phyloP scores from a whole-genome alignment of 345 rosid genomes.

The Microcos paniculata region DNA sequence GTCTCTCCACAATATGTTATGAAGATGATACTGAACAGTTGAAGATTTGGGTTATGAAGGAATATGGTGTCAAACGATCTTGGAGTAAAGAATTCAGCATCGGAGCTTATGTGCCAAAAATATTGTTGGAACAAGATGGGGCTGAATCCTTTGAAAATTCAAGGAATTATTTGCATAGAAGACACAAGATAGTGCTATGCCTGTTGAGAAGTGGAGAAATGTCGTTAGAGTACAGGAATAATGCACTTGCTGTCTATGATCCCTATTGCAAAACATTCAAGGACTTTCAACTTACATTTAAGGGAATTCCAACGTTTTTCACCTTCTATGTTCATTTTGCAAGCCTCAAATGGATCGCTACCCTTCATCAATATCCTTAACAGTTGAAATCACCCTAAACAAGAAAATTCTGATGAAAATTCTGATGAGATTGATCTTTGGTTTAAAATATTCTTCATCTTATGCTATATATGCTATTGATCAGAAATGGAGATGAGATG shows the following conservation, averaged over 20 bases:
- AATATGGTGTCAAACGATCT: too few relatives aligned
- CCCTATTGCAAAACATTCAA: constrained; percentile 52
- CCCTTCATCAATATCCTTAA: neutral
- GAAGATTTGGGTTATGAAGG: too few relatives aligned
- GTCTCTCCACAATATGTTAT: too few relatives aligned
- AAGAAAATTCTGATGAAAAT: too few relatives aligned
- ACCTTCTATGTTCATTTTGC: constrained; percentile 60
- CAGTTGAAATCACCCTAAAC: neutral
- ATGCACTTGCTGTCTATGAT: constrained; percentile 62
- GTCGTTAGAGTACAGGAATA: constrained; percentile 71
- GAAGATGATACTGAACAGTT: too few relatives aligned
- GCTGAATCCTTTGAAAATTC: constrained; percentile 30
- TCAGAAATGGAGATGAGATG: too few relatives aligned
- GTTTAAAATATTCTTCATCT: too few relatives aligned
- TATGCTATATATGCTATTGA: too few relatives aligned
- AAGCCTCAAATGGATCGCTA: constrained; percentile 31
- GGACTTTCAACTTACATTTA: constrained; percentile 39
- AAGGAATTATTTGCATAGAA: constrained; percentile 25
- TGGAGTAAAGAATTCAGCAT: too few relatives aligned
- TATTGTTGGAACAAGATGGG: constrained; percentile 44
- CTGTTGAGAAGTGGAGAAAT: constrained; percentile 62
- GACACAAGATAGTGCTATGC: constrained; percentile 51
- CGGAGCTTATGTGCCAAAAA: constrained; percentile 67
- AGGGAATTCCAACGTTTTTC: constrained; percentile 68
- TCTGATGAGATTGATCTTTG: too few relatives aligned